Evolutionary conservation across 176 grass and related monocot species (phyloP), one percentile per base, ranked within the genome.

Genomic region (Puya raimondii): DNA sequence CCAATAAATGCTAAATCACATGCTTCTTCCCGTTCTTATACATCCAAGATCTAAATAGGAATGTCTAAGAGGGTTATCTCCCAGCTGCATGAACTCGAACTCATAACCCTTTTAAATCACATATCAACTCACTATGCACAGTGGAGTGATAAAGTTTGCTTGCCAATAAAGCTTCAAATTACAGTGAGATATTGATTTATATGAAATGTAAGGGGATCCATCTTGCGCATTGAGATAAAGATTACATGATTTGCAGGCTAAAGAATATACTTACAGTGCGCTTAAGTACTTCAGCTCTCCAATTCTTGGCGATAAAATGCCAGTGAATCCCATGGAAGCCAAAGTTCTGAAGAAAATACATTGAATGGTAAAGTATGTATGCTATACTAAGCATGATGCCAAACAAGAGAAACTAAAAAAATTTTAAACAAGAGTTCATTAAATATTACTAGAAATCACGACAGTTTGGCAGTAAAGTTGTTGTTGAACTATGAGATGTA

Each of bases 241-340:
- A 42, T 6, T 42, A 42, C 33, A 42, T 42, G 33, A 42, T 5
- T n/a, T 71, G 64, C 14, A 49, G 17, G 72, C 51, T 49, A 26
- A 27, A 11, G 25, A 72, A 22, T 72, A 18, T 66, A 87, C 93
- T 92, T 90, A 97, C 93, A 97, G 71, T 65, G 90, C 84, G 87
- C 68, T 92, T 70, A 97, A 89, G 85, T 83, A 79, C 18, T 83
- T 70, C 10, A 97, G 84, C 11, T 92, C 86, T 72, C 93, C 93
- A 66, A 97, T 97, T 82, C 83, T 85, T 85, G 89, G 74, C 50
- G 93, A 97, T 20, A 97, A 63, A 64, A 82, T 81, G 77, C 93
- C 93, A 65, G 77, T 88, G 78, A 97, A 97, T 76, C 93, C 93
- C 84, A 92, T 85, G 70, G 82, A 81, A 85, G 93, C 85, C 72